Evolutionary conservation across 164 flowering plant species (phyloP), one percentile per base, ranked within the genome.

Genomic region (Macadamia integrifolia): DNA sequence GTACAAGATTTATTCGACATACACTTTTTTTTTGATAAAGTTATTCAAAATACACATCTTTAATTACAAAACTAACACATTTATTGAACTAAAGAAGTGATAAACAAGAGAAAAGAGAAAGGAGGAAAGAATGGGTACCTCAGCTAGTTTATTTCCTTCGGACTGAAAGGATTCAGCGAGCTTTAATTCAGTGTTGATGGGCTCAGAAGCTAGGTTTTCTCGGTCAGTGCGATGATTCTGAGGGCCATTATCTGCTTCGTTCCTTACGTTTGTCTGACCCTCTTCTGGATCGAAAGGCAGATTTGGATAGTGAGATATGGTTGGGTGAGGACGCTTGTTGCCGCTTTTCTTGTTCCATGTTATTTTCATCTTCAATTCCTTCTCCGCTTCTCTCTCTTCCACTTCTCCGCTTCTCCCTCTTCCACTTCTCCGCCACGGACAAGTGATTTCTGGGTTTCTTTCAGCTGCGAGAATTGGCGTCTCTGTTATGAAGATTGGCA

Each of bases 91-190:
- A 8, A 12, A 23, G 18, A 12, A 13, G 3, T 31, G 15, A 23
- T 35, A 11, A 9, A 23, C 23, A 23, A 43, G 7, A 10, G 6
- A 35, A 5, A 49, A 0, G 42, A 52, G 28, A 32, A 11, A 40
- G 46, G 10, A 58, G 43, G 15, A 57, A 1, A 58, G 23, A 28
- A 1, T 10, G 15, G 2, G 14, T 69, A 87, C 88, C 88, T 83
- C 85, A 31, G 91, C 91, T 29, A 84, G 82, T 73, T 78, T 78
- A 69, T 82, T 69, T 18, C 91, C 91, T 69, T 82, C 77, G 17
- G 75, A 53, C 67, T 72, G 82, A 70, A 87, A 87, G 18, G 79
- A 62, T 23, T 77, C 70, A 3, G 86, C 83, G 23, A 87, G 85
- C 28, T 69, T 61, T 52, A 50, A 18, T 5, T 64, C 62, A 30